phyloP scores from a whole-genome alignment of 306 rosid species.

The Vigna hirtella region DNA sequence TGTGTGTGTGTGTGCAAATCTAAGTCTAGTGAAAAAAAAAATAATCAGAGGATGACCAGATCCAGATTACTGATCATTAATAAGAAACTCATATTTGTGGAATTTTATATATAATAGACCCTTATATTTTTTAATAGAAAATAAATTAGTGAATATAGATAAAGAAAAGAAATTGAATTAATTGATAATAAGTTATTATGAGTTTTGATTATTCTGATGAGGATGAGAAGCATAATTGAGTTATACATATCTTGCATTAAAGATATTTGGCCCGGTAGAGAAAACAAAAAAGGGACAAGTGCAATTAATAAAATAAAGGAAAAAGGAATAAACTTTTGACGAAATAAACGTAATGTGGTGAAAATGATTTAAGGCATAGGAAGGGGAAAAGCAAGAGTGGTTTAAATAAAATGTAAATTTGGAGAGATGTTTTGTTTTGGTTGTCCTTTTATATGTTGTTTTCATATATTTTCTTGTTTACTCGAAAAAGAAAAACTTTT shows the following conservation, averaged over 20 bases:
- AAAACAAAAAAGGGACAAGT: background rate
- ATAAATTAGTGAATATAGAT: background rate
- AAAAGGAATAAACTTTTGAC: background rate
- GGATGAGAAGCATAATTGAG: too few species aligned
- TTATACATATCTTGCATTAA: too few species aligned
- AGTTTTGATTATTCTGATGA: too few species aligned
- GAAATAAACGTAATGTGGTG: background rate
- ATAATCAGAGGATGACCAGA: background rate
- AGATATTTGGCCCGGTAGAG: too few species aligned
- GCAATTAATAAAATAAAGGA: background rate
- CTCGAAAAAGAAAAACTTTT: slow-evolving; percentile 72
- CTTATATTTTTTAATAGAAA: background rate
- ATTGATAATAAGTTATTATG: too few species aligned
- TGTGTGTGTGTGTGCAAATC: background rate
- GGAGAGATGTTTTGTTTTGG: background rate
- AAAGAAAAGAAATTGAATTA: background rate
- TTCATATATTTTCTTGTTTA: slow-evolving; percentile 52
- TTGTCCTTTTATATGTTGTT: slow-evolving; percentile 42
- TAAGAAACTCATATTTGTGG: background rate
- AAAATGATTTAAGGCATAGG: background rate
- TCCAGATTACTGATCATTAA: background rate
- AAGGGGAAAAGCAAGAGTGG: background rate
- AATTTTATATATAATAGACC: background rate
- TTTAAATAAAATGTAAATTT: background rate
- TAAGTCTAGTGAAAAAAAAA: background rate